phyloP scores from a whole-genome alignment of 140 eudicot genomes.

The Bidens hawaiensis region DNA sequence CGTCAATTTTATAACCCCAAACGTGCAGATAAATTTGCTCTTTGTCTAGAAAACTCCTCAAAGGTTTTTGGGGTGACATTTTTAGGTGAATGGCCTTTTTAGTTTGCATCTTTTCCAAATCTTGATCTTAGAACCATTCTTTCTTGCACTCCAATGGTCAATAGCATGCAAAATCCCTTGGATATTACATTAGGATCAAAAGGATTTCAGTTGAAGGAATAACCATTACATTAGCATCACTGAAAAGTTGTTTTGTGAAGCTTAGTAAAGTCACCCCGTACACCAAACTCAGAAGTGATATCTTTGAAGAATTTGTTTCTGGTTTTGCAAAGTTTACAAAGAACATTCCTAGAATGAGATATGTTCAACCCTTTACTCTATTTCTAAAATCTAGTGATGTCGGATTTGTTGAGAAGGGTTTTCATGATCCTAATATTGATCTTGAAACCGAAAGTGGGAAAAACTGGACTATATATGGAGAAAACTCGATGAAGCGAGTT shows the following conservation, averaged over 20 bases:
- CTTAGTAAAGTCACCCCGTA: constrained; percentile 31
- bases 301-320: constrained; percentile 10
- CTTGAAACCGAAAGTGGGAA: constrained; percentile 21
- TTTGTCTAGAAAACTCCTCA: constrained; percentile 25
- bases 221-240: not conserved
- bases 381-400: not conserved
- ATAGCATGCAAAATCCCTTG: not conserved
- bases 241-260: not conserved
- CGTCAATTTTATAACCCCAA: not conserved
- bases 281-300: constrained; percentile 30
- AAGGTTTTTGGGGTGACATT: constrained; percentile 13
- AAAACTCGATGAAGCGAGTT: constrained; percentile 31
- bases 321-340: constrained; percentile 20
- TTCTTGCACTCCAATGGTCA: constrained; percentile 17
- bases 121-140: constrained; percentile 15
- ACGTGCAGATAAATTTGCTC: constrained; percentile 8
- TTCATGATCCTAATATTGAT: constrained; percentile 27
- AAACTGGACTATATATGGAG: constrained; percentile 35
- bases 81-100: not conserved
- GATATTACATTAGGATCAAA: constrained; percentile 1
- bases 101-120: constrained; percentile 5
- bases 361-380: constrained; percentile 1
- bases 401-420: not conserved
- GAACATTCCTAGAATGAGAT: constrained; percentile 16
- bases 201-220: not conserved